These are phyloP conservation scores for Mycena galopus DNA, from an alignment of 768 basidiomycete genomes.

Conservation along the genomic window DNA sequence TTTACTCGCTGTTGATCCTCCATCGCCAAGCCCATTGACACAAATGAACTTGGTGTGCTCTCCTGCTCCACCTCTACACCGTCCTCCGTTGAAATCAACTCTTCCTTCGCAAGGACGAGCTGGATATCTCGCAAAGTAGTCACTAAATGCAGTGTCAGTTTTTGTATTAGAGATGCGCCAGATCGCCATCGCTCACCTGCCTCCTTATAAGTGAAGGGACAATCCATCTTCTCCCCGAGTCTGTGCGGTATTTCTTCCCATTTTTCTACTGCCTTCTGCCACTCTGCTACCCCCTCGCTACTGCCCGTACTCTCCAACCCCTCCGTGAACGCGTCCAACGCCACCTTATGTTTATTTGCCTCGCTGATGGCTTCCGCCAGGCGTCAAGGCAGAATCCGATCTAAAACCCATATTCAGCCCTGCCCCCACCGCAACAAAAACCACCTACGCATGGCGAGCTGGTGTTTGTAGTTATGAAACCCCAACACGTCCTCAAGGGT, in stretches of 20 bases:
- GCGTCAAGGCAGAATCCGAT: neutral
- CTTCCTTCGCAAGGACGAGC: neutral
- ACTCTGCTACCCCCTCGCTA: neutral
- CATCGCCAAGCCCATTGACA: neutral
- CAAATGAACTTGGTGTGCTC: neutral
- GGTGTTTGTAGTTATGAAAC: neutral
- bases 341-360: neutral
- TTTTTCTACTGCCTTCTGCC: neutral
- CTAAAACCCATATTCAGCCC: neutral
- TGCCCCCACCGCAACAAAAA: neutral
- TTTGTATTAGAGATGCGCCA: no score
- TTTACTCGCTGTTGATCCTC: neutral
- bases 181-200: neutral
- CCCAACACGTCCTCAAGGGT: conserved; percentile 6
- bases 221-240: neutral
- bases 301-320: neutral
- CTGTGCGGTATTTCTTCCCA: conserved; percentile 1
- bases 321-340: neutral
- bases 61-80: neutral
- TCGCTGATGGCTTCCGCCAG: neutral
- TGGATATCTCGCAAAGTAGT: neutral
- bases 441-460: neutral
- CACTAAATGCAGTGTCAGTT: neutral
- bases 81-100: neutral
- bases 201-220: neutral